Conservation (phyloP, 1,284 basidiomycete species). For the Takashimella tepidaria region DNA sequence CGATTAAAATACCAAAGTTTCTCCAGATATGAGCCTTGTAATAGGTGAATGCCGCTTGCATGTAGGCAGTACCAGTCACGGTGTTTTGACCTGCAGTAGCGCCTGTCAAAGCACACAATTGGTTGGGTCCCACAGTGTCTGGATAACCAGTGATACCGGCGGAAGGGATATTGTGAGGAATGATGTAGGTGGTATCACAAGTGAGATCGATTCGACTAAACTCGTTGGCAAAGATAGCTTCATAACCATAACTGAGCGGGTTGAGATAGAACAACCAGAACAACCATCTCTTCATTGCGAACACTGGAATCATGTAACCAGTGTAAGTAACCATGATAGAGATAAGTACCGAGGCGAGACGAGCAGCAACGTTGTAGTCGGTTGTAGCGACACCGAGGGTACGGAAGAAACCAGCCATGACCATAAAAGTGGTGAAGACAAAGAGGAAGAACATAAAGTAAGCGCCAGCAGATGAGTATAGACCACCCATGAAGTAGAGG, state of each 20-base stretch:
- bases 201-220: conserved; percentile 64
- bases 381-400: conserved; percentile 49
- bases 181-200: conserved; percentile 64
- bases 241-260: conserved; percentile 68
- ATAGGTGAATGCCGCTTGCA: conserved; percentile 43
- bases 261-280: conserved; percentile 75
- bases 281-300: conserved; percentile 78
- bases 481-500: conserved; percentile 49
- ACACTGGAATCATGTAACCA: conserved; percentile 51
- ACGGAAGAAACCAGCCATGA: conserved; percentile 49
- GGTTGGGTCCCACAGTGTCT: conserved; percentile 44
- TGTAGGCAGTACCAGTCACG: conserved; percentile 46
- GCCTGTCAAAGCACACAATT: conserved; percentile 46
- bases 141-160: conserved; percentile 61
- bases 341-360: conserved; percentile 52
- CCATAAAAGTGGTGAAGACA: conserved; percentile 46
- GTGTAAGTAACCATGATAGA: conserved; percentile 48
- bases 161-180: conserved; percentile 60
- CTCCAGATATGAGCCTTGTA: conserved; percentile 41
- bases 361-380: conserved; percentile 52
- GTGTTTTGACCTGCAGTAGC: conserved; percentile 30
- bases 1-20: conserved; percentile 49
- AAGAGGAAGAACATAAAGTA: conserved; percentile 50
- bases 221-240: conserved; percentile 75
- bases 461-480: conserved; percentile 48